A percentile compares a stretch with the other conserved stretches of the same genome.
phyloP scores from a whole-genome alignment of 352 stramenopile genomes.

The Phytophthora pistaciae region DNA sequence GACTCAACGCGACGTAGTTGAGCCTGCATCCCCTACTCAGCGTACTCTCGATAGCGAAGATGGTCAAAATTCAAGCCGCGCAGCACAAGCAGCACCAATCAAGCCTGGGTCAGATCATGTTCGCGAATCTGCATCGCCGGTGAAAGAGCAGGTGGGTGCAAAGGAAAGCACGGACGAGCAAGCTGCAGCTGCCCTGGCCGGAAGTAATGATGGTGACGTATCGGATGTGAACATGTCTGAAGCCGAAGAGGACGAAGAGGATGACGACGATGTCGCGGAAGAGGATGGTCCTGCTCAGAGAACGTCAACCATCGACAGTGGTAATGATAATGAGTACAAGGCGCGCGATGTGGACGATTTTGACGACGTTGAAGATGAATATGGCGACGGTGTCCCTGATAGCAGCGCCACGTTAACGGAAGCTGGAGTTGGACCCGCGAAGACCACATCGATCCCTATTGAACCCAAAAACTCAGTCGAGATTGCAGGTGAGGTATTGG shows the following conservation, averaged over 20 bases:
- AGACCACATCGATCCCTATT: not conserved
- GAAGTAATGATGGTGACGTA: conserved; percentile 23
- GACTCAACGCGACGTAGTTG: not conserved
- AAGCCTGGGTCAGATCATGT: not conserved
- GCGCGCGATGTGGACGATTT: conserved; percentile 28
- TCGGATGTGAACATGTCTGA: conserved; percentile 30
- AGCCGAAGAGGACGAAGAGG: conserved; percentile 18
- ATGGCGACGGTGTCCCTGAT: conserved; percentile 14
- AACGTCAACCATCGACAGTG: conserved; percentile 59
- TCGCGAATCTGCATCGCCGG: not conserved
- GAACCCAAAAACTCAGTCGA: conserved; percentile 3
- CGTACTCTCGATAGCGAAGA: not conserved
- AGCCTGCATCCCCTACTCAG: not conserved
- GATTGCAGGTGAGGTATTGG: conserved; percentile 20
- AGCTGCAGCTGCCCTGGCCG: conserved; percentile 7
- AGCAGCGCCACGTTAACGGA: not conserved
- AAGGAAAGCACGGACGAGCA: conserved; percentile 2
- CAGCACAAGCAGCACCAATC: not conserved
- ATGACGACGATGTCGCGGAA: conserved; percentile 17
- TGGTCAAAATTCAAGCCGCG: not conserved
- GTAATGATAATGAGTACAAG: conserved; percentile 60
- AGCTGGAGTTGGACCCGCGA: not conserved
- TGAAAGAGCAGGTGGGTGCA: not conserved
- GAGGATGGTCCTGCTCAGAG: conserved; percentile 17
- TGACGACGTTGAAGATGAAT: conserved; percentile 29